phyloP scores from a whole-genome alignment of 177 flowering plant species.

The Vitis hybrid region DNA sequence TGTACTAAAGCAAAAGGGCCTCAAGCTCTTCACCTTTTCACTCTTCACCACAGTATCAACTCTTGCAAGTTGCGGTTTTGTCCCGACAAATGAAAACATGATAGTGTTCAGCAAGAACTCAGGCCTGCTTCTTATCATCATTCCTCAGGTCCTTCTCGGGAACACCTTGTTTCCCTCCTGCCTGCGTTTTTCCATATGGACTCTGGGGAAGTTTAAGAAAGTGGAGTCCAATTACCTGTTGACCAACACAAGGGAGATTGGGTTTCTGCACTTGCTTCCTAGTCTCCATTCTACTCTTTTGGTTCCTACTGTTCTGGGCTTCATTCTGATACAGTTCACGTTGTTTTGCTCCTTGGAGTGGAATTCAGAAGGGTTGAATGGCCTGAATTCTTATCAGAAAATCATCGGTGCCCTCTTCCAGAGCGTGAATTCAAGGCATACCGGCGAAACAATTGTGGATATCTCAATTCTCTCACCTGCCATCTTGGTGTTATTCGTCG shows the following conservation, averaged over 20 bases:
- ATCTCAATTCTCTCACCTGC: slow-evolving; percentile 53
- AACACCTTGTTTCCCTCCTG: slow-evolving; percentile 35
- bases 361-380: slow-evolving; percentile 39
- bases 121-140: slow-evolving; percentile 31
- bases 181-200: slow-evolving; percentile 22
- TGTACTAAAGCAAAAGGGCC: slow-evolving; percentile 28
- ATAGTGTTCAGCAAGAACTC: slow-evolving; percentile 31
- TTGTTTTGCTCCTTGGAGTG: slow-evolving; percentile 66
- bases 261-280: slow-evolving; percentile 36
- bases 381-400: slow-evolving; percentile 51
- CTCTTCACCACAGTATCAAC: slow-evolving; percentile 34
- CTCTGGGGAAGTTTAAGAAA: slow-evolving; percentile 13
- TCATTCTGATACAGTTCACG: slow-evolving; percentile 41
- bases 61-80: slow-evolving; percentile 38
- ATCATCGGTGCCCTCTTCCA: slow-evolving; percentile 47
- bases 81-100: slow-evolving; percentile 52
- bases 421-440: slow-evolving; percentile 56
- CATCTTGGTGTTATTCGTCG: slow-evolving; percentile 50
- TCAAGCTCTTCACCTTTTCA: slow-evolving; percentile 26
- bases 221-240: slow-evolving; percentile 19
- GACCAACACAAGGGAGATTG: slow-evolving; percentile 19
- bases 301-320: slow-evolving; percentile 47
- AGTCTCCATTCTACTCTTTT: slow-evolving; percentile 26
- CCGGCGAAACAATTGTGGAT: slow-evolving; percentile 63
- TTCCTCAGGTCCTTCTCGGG: slow-evolving; percentile 43